These are phyloP conservation scores for maize (Zea mays) DNA, from an alignment of 176 grass and related monocot genomes.

Conservation along the genomic window Zm-B73-REFERENCE-NAM-5.0 NC_050104.1:143550001-143550500, in stretches of 20 bases:
- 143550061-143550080: slow-evolving; percentile 50
- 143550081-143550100: slow-evolving; percentile 75
- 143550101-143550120: slow-evolving; percentile 50
- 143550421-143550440: slow-evolving; percentile 82
- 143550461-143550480: background rate
- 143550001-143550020: slow-evolving; percentile 54
- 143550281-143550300: slow-evolving; percentile 59
- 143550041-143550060: slow-evolving; percentile 30
- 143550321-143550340: slow-evolving; percentile 43
- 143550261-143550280: slow-evolving; percentile 56
- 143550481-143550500: slow-evolving; percentile 8
- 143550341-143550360: slow-evolving; percentile 70
- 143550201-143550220: slow-evolving; percentile 58
- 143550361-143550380: slow-evolving; percentile 87
- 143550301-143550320: slow-evolving; percentile 50
- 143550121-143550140: slow-evolving; percentile 17
- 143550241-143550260: slow-evolving; percentile 48
- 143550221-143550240: slow-evolving; percentile 80
- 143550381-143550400: slow-evolving; percentile 93
- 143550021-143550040: slow-evolving; percentile 27
- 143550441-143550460: slow-evolving; percentile 84
- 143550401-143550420: slow-evolving; percentile 50
- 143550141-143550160: slow-evolving; percentile 18
- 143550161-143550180: slow-evolving; percentile 78
- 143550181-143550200: slow-evolving; percentile 65